phyloP scores from a whole-genome alignment of 2,329 filamentous ascomycete genomes.

The Claviceps arundinis region DNA sequence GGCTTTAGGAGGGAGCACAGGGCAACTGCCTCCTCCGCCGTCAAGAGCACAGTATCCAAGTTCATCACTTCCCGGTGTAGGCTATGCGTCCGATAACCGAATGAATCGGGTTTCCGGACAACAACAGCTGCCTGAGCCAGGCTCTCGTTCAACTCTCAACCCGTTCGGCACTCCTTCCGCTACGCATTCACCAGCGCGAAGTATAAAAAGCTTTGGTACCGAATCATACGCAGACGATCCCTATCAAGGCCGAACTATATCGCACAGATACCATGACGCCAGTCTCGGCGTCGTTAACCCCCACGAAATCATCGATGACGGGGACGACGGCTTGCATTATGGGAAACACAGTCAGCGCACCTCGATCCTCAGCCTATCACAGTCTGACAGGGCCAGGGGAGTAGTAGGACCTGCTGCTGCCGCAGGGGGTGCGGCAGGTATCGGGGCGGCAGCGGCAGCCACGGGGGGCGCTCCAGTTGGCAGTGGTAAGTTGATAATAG shows the following conservation, averaged over 20 bases:
- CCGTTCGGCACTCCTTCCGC: slow-evolving; percentile 22
- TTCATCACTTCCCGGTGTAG: slow-evolving; percentile 7
- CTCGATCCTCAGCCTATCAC: slow-evolving; percentile 46
- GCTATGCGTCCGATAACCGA: slow-evolving; percentile 9
- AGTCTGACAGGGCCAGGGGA: slow-evolving; percentile 21
- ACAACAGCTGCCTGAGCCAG: slow-evolving; percentile 18
- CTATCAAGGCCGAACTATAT: slow-evolving; percentile 36
- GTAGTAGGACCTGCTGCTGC: slow-evolving; percentile 27
- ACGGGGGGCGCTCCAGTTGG: slow-evolving; percentile 15
- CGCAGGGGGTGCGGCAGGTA: slow-evolving; percentile 31
- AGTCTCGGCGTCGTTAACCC: slow-evolving; percentile 55
- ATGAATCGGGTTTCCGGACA: not conserved
- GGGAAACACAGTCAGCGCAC: slow-evolving; percentile 30
- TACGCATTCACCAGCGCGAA: slow-evolving; percentile 33
- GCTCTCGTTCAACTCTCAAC: slow-evolving; percentile 30
- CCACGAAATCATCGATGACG: slow-evolving; percentile 71
- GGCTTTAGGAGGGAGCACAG: slow-evolving; percentile 34
- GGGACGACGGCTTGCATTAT: slow-evolving; percentile 66
- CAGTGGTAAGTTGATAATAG: slow-evolving; percentile 10
- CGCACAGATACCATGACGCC: slow-evolving; percentile 27
- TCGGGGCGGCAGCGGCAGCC: slow-evolving; percentile 19
- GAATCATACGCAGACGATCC: slow-evolving; percentile 49
- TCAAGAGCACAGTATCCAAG: slow-evolving; percentile 18
- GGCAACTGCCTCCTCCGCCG: slow-evolving; percentile 24
- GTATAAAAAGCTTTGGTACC: slow-evolving; percentile 30